These are phyloP conservation scores for Dillenia turbinata DNA, from an alignment of 164 flowering plant species.

Conservation along the genomic window DNA sequence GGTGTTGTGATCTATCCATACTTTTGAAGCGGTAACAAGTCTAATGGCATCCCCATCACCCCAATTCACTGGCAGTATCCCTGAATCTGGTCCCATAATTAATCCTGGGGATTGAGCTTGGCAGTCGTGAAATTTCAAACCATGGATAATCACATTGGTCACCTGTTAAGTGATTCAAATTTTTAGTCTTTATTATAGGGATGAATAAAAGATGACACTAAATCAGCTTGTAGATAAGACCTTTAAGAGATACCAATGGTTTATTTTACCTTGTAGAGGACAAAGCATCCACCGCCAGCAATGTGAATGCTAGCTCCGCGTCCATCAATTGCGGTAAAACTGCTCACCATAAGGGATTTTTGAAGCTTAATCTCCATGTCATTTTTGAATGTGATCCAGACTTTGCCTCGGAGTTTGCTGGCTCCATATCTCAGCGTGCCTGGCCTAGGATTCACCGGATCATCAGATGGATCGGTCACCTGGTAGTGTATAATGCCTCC, in stretches of 20 bases:
- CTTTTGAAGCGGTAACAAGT: constrained; percentile 43
- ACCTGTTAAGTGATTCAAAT: constrained; percentile 21
- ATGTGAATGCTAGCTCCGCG: constrained; percentile 66
- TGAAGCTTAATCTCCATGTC: constrained; percentile 62
- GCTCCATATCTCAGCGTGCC: constrained; percentile 73
- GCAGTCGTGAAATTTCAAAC: constrained; percentile 63
- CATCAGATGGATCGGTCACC: constrained; percentile 66
- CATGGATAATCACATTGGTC: constrained; percentile 68
- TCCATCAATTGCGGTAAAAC: constrained; percentile 70
- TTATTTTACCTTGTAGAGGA: constrained; percentile 39
- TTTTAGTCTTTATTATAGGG: too few species aligned
- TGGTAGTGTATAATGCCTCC: constrained; percentile 27
- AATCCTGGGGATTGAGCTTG: constrained; percentile 31
- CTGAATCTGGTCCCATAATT: constrained; percentile 52
- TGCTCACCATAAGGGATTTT: constrained; percentile 59
- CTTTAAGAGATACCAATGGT: too few species aligned
- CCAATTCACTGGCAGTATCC: constrained; percentile 27
- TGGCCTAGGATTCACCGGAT: constrained; percentile 48
- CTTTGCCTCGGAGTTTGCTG: constrained; percentile 44
- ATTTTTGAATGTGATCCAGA: constrained; percentile 71
- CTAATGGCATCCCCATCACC: constrained; percentile 81
- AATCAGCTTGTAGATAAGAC: too few species aligned
- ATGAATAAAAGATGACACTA: too few species aligned
- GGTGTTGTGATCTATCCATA: constrained; percentile 93
- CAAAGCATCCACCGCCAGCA: constrained; percentile 51